Evolutionary conservation across 163 green algal genomes (phyloP), one percentile per base, ranked within the genome.

Genomic region (Scenedesmus sp.): DNA sequence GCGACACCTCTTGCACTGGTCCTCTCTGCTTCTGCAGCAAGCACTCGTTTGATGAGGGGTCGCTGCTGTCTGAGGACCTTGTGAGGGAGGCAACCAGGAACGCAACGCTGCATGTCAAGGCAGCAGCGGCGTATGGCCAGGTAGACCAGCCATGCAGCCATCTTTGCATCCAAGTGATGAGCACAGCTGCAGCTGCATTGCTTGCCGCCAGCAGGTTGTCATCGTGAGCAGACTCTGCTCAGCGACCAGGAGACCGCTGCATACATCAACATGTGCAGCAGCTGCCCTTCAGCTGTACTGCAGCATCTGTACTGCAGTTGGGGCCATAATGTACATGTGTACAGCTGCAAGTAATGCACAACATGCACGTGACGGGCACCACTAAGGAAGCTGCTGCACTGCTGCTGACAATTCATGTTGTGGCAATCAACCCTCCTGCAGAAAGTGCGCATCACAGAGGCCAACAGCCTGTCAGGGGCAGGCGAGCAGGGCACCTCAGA

Each of bases 391-490:
- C 20, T 72, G 59, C 59, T 9, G 22, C 59, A 24, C 30, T 37
- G 40, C 7, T 9, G 65, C 65, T 76, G 65, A 37, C 65, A 76
- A 6, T 7, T 40, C 30, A 40, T 76, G 4, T 76, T 30, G 9
- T 76, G 6, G 30, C 24, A n/a, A 20, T 9, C 40, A 2, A 0
- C 20, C 3, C 30, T 9, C 5, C 30, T 40, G 16, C 65, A 76
- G 59, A 42, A 65, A 33, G n/a, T 90, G 15, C 70, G 86, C n/a
- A 85, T 90, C 20, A 85, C 86, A 12, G 86, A 90, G 35, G 86
- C 86, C 9, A 90, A 90, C 30, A 85, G 65, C 86, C 33, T 90
- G 30, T 90, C 86, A 37, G 72, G 86, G 6, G 87, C 53, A 26
- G 87, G 87, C 5, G 73, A 86, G 42, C 24, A 35, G 16, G 87